These are phyloP conservation scores for Scolecobasidium constrictum DNA, from an alignment of 2,329 filamentous ascomycete genomes.

Conservation along the genomic window DNA sequence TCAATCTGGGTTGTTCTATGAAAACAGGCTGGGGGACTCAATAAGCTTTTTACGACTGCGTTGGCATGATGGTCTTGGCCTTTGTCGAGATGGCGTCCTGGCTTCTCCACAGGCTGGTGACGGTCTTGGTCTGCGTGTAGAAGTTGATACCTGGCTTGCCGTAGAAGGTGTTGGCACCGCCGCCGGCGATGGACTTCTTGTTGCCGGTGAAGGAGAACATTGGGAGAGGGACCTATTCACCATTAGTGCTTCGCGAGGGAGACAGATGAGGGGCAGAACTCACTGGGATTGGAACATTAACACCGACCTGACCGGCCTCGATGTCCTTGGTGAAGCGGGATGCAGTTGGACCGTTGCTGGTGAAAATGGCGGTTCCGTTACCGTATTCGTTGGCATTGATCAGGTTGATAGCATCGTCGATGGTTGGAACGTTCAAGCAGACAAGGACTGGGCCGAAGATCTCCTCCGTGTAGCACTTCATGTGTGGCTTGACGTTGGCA, in stretches of 20 bases:
- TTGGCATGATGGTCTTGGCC: slow-evolving; percentile 84
- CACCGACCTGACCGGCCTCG: slow-evolving; percentile 75
- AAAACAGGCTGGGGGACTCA: too few species aligned
- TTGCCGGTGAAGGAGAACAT: slow-evolving; percentile 58
- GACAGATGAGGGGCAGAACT: slow-evolving; percentile 17
- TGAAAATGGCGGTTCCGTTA: slow-evolving; percentile 81
- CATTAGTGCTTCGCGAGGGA: slow-evolving; percentile 12
- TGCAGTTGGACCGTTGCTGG: slow-evolving; percentile 63
- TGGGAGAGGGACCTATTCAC: slow-evolving; percentile 32
- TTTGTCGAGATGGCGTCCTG: slow-evolving; percentile 78
- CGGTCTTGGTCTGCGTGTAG: slow-evolving; percentile 79
- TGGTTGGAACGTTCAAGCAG: slow-evolving; percentile 65
- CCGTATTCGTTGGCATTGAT: slow-evolving; percentile 84
- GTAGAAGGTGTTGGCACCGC: slow-evolving; percentile 90
- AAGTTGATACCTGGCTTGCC: slow-evolving; percentile 86
- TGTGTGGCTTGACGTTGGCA: slow-evolving; percentile 65
- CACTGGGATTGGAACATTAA: slow-evolving; percentile 71
- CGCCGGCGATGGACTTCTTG: slow-evolving; percentile 83
- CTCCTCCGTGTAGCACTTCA: slow-evolving; percentile 78
- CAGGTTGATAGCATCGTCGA: slow-evolving; percentile 68
- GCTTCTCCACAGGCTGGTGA: slow-evolving; percentile 81
- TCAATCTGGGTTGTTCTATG: too few species aligned
- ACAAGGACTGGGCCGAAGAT: slow-evolving; percentile 80
- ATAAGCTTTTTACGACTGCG: slow-evolving; percentile 30
- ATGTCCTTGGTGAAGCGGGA: slow-evolving; percentile 70